Evolutionary conservation across 2,329 filamentous ascomycete species (phyloP).

Genomic region (Metarhizium rileyi): DNA sequence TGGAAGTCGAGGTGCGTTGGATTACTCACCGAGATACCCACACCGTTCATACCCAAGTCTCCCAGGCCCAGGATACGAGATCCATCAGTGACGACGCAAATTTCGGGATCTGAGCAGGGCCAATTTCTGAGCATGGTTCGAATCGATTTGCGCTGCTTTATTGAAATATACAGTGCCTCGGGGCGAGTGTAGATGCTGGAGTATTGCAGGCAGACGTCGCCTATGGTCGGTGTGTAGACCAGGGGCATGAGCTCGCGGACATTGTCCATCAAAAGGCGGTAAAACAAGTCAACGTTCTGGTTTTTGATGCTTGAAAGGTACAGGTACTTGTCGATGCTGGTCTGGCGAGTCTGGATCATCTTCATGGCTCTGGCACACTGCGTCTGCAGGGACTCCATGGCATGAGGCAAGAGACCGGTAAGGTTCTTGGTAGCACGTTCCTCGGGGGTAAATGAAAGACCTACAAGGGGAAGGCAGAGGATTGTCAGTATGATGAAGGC

Average conservation of each 20-base stretch:
- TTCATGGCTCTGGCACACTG: slow-evolving; percentile 60
- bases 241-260: slow-evolving; percentile 69
- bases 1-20: neutral
- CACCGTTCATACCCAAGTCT: slow-evolving; percentile 92
- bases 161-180: slow-evolving; percentile 93
- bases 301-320: slow-evolving; percentile 69
- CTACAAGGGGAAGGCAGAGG: slow-evolving; percentile 25
- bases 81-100: slow-evolving; percentile 93
- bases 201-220: slow-evolving; percentile 93
- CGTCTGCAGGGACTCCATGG: slow-evolving; percentile 49
- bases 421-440: slow-evolving; percentile 55
- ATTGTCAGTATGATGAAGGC: slow-evolving; percentile 1
- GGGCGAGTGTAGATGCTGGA: slow-evolving; percentile 92
- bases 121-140: slow-evolving; percentile 85
- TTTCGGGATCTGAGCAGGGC: slow-evolving; percentile 82
- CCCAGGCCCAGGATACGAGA: slow-evolving; percentile 87
- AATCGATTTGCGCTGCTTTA: slow-evolving; percentile 85
- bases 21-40: slow-evolving; percentile 77
- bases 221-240: slow-evolving; percentile 84
- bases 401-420: slow-evolving; percentile 55
- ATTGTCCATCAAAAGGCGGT: slow-evolving; percentile 70
- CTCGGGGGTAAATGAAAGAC: slow-evolving; percentile 54
- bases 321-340: slow-evolving; percentile 71
- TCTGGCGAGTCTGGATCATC: slow-evolving; percentile 61
- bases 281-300: slow-evolving; percentile 73